Percentiles rank a stretch among this genome's conserved stretches.
Conservation (phyloP, 257 asterid genomes). For the Solanum habrochaites region DNA sequence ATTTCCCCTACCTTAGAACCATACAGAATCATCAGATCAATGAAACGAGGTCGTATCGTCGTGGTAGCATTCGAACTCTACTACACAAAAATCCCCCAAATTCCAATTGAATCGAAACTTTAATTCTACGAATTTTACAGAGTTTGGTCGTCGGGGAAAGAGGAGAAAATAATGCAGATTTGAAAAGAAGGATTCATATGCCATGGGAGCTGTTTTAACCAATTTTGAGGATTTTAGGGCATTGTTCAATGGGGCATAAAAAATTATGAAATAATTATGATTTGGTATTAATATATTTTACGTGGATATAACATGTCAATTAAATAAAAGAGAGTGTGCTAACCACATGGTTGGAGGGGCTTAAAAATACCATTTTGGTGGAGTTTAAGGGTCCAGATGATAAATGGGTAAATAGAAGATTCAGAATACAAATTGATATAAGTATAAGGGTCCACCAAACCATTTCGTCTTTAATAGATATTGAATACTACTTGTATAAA, state of each 20-base stretch:
- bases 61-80: slow-evolving; percentile 64
- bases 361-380: too few relatives aligned
- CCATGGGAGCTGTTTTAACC: slow-evolving; percentile 77
- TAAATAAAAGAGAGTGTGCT: too few relatives aligned
- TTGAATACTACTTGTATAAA: too few relatives aligned
- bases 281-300: too few relatives aligned
- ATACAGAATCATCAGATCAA: slow-evolving; percentile 51
- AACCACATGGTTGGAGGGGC: too few relatives aligned
- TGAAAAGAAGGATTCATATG: slow-evolving; percentile 33
- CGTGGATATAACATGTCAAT: too few relatives aligned
- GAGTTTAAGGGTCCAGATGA: too few relatives aligned
- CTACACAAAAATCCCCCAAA: slow-evolving; percentile 25
- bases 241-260: slow-evolving; percentile 47
- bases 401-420: too few relatives aligned
- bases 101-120: slow-evolving; percentile 58
- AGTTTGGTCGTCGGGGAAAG: slow-evolving; percentile 41
- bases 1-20: slow-evolving; percentile 57
- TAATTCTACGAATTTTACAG: slow-evolving; percentile 63
- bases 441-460: too few relatives aligned
- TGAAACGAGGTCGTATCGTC: slow-evolving; percentile 51
- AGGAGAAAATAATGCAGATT: not conserved
- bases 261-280: not conserved
- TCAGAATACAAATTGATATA: too few relatives aligned
- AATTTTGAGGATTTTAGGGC: slow-evolving; percentile 56
- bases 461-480: too few relatives aligned